phyloP scores from a whole-genome alignment of 2,329 filamentous ascomycete species.

The Clarireedia hainanense region DNA sequence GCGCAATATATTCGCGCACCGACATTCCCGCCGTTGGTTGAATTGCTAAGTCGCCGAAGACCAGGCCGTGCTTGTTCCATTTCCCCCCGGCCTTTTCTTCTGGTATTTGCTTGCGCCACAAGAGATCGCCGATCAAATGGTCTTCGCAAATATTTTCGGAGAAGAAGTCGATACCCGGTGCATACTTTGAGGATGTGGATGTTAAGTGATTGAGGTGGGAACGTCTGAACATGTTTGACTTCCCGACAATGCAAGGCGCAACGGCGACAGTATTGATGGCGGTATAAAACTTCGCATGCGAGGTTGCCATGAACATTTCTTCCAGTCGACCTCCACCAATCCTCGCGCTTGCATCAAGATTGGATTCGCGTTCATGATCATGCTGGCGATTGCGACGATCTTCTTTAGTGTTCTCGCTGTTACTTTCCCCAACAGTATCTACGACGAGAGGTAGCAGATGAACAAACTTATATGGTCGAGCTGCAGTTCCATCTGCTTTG shows the following conservation, averaged over 20 bases:
- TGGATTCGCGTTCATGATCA: constrained; percentile 22
- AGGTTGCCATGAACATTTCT: constrained; percentile 88
- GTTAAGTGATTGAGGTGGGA: constrained; percentile 77
- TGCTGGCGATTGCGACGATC: constrained; percentile 14
- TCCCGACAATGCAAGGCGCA: constrained; percentile 90
- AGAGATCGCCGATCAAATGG: constrained; percentile 84
- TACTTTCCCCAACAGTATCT: constrained; percentile 49
- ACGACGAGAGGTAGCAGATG: constrained; percentile 88
- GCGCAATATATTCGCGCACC: constrained; percentile 66
- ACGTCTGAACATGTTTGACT: constrained; percentile 97
- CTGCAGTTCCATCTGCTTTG: constrained; percentile 39
- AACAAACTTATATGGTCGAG: constrained; percentile 75
- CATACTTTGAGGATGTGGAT: constrained; percentile 34
- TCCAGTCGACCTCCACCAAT: constrained; percentile 75
- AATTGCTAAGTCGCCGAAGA: constrained; percentile 78
- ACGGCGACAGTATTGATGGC: constrained; percentile 91
- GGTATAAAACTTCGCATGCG: constrained; percentile 95
- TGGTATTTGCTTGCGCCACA: constrained; percentile 66
- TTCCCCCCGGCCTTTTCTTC: constrained; percentile 35
- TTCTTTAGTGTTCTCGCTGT: constrained; percentile 18
- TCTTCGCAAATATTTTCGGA: constrained; percentile 97
- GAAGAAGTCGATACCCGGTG: constrained; percentile 80
- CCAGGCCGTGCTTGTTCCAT: constrained; percentile 72
- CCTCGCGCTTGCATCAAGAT: constrained; percentile 19
- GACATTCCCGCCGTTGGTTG: constrained; percentile 84